Conservation (phyloP, 768 basidiomycete genomes). For the Rhodotorula diobovata region DNA sequence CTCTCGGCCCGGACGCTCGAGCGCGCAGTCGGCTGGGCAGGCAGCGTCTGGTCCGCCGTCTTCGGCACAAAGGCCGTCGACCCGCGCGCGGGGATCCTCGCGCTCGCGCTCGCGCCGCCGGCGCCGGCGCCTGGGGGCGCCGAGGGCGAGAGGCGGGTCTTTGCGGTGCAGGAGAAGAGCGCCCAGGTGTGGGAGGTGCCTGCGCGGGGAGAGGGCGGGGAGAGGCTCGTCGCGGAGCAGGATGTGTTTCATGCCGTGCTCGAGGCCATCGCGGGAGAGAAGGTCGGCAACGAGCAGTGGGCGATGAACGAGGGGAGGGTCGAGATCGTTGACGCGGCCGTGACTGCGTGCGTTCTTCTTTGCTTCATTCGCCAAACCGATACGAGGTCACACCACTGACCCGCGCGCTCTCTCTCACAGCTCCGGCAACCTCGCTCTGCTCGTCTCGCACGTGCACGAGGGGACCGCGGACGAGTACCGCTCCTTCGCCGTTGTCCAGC, state of each 20-base stretch:
- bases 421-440: conserved; percentile 42
- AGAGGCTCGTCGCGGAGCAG: conserved; percentile 30
- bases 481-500: conserved; percentile 45
- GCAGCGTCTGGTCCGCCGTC: conserved; percentile 43
- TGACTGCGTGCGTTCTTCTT: not conserved
- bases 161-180: conserved; percentile 38
- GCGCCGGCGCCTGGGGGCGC: not conserved
- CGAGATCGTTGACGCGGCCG: conserved; percentile 44
- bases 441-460: conserved; percentile 42
- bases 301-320: conserved; percentile 40
- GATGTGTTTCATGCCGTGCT: conserved; percentile 29
- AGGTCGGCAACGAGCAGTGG: conserved; percentile 43
- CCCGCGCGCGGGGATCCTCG: conserved; percentile 37
- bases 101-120: conserved; percentile 36
- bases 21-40: conserved; percentile 45
- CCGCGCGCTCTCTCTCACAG: not conserved
- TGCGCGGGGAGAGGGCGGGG: conserved; percentile 14
- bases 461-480: conserved; percentile 19
- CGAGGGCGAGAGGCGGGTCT: conserved; percentile 37
- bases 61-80: conserved; percentile 41
- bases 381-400: not conserved
- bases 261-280: conserved; percentile 37
- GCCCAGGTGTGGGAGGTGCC: conserved; percentile 39
- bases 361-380: too few species aligned
- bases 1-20: conserved; percentile 41